phyloP scores from a whole-genome alignment of 1,284 basidiomycete species.

The Gastroboletus turbinatus region DNA sequence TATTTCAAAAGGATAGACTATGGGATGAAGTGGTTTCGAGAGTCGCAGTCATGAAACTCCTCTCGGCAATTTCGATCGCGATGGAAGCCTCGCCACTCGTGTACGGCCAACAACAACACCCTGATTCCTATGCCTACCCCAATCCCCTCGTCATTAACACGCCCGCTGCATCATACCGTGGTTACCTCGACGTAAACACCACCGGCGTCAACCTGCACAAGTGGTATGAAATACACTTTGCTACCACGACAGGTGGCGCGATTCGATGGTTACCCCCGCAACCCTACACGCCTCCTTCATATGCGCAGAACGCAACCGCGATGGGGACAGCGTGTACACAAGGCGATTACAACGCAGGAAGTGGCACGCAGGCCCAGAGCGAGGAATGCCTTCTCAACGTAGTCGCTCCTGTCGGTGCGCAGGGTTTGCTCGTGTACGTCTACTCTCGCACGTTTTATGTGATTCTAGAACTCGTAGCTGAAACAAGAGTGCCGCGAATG shows the following conservation, averaged over 20 bases:
- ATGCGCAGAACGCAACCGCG: slow-evolving; percentile 4
- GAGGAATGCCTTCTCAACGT: neutral
- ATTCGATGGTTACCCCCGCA: slow-evolving; percentile 6
- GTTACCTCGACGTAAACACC: slow-evolving; percentile 3
- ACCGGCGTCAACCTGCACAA: neutral
- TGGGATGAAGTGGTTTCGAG: neutral
- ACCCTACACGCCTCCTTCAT: slow-evolving; percentile 18
- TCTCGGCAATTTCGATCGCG: neutral
- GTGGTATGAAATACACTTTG: neutral
- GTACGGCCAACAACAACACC: neutral
- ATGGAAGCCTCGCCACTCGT: neutral
- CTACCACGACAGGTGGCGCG: neutral
- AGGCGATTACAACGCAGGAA: neutral
- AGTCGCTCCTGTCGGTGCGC: neutral
- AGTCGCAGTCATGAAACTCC: neutral
- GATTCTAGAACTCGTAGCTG: neutral
- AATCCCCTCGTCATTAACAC: neutral
- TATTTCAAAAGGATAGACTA: neutral
- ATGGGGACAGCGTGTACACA: slow-evolving; percentile 3
- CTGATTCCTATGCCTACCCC: neutral
- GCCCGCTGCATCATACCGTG: slow-evolving; percentile 3
- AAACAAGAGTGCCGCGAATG: neutral
- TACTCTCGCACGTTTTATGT: neutral
- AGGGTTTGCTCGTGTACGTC: neutral
- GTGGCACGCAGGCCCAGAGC: neutral